phyloP scores from a whole-genome alignment of 805 yeast genomes.

The Metschnikowia corniflorae region DNA sequence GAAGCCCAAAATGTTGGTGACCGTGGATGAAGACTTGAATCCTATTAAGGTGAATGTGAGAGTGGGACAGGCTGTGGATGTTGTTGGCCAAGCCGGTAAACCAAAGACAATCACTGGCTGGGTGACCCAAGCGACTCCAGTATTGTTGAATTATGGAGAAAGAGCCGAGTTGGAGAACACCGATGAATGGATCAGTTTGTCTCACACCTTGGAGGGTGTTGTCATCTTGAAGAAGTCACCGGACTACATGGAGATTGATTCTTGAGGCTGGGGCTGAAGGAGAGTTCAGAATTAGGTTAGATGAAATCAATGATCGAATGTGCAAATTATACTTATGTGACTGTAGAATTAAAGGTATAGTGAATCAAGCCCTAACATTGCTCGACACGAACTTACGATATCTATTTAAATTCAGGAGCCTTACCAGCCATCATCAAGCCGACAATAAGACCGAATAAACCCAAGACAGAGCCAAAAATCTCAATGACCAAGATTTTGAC shows the following conservation, averaged over 20 bases:
- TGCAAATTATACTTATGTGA: not conserved
- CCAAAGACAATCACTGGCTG: slow-evolving; percentile 99
- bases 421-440: slow-evolving; percentile 96
- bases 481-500: slow-evolving; percentile 96
- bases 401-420: slow-evolving; percentile 77
- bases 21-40: slow-evolving; percentile 86
- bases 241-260: slow-evolving; percentile 65
- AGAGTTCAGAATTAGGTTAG: not conserved
- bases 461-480: slow-evolving; percentile 94
- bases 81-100: slow-evolving; percentile 98
- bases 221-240: slow-evolving; percentile 91
- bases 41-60: slow-evolving; percentile 95
- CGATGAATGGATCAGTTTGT: slow-evolving; percentile 82
- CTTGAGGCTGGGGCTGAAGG: slow-evolving; percentile 12
- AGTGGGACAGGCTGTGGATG: slow-evolving; percentile 98
- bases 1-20: slow-evolving; percentile 88
- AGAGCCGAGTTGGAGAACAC: slow-evolving; percentile 90
- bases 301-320: not conserved
- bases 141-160: slow-evolving; percentile 87
- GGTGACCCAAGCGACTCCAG: slow-evolving; percentile 99
- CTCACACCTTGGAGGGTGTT: slow-evolving; percentile 84
- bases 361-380: too few relatives aligned
- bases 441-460: slow-evolving; percentile 92
- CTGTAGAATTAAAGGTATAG: slow-evolving; percentile 9
- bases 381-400: not conserved